A percentile compares a stretch with the other conserved stretches of the same genome.
phyloP scores from a whole-genome alignment of 768 basidiomycete genomes.

The Pluteus cervinus region DNA sequence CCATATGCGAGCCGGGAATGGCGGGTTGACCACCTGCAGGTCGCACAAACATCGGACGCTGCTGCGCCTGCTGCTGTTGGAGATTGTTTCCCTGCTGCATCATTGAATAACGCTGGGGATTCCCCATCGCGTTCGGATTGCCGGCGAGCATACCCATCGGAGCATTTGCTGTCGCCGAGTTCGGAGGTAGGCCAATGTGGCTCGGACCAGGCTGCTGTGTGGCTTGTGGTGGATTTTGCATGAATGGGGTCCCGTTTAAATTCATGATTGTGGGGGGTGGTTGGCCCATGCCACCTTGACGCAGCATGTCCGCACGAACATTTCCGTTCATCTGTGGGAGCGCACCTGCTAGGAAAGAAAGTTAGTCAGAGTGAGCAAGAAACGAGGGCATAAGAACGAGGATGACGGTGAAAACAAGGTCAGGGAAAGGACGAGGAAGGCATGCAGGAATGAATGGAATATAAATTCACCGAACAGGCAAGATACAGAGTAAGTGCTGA shows the following conservation, averaged over 20 bases:
- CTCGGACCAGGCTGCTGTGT: conserved; percentile 22
- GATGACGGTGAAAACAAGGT: neutral
- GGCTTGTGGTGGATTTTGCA: conserved; percentile 33
- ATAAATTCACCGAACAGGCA: conserved; percentile 13
- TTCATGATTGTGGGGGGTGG: conserved; percentile 29
- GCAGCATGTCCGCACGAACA: conserved; percentile 44
- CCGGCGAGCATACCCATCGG: conserved; percentile 33
- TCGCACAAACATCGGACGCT: conserved; percentile 30
- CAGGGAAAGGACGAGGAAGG: conserved; percentile 3
- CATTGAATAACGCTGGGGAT: conserved; percentile 17
- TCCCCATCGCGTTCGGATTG: conserved; percentile 18
- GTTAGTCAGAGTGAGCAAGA: conserved; percentile 4
- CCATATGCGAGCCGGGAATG: conserved; percentile 16
- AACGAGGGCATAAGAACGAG: conserved; percentile 10
- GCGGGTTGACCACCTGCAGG: conserved; percentile 24
- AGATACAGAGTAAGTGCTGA: conserved; percentile 9
- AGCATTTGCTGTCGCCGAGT: conserved; percentile 22
- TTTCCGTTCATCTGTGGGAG: conserved; percentile 39
- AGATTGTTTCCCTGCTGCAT: conserved; percentile 24
- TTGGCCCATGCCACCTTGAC: conserved; percentile 35
- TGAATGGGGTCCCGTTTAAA: conserved; percentile 23
- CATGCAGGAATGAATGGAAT: conserved; percentile 5
- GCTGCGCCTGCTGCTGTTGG: conserved; percentile 26
- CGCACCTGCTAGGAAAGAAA: neutral
- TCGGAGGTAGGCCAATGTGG: conserved; percentile 27